These are phyloP conservation scores for Encephalitozoon hellem DNA, from an alignment of 371 early-diverging fungal genomes.

Conservation along the genomic window DNA sequence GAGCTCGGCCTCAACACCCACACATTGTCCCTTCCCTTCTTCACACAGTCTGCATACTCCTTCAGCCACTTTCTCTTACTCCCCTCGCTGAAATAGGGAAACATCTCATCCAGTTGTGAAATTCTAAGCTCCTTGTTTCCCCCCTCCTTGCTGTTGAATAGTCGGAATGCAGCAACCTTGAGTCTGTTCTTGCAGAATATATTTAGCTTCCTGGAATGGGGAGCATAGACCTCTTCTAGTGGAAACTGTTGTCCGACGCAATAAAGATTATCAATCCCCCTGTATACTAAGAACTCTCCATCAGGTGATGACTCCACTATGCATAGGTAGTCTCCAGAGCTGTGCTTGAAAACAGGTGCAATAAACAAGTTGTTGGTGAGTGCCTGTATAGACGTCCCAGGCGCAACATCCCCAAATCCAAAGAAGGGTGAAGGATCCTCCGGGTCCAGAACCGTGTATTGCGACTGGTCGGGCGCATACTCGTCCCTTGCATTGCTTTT, in stretches of 20 bases:
- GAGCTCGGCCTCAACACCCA: constrained; percentile 79
- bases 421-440: constrained; percentile 91
- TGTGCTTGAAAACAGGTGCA: constrained; percentile 83
- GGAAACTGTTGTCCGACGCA: constrained; percentile 94
- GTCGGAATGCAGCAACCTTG: constrained; percentile 65
- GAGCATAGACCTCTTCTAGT: constrained; percentile 82
- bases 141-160: constrained; percentile 62
- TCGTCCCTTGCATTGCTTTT: constrained; percentile 64
- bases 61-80: constrained; percentile 64
- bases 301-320: constrained; percentile 52
- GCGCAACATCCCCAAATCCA: constrained; percentile 70
- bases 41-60: constrained; percentile 86
- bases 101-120: constrained; percentile 55
- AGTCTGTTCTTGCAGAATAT: constrained; percentile 79
- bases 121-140: constrained; percentile 42
- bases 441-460: constrained; percentile 69
- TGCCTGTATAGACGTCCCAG: constrained; percentile 74
- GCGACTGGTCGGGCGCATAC: constrained; percentile 14
- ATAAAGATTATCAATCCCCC: constrained; percentile 73
- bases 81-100: constrained; percentile 60
- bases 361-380: constrained; percentile 87
- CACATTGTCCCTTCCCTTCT: constrained; percentile 75
- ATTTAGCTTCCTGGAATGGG: constrained; percentile 86
- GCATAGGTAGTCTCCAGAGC: constrained; percentile 64
- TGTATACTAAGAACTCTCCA: constrained; percentile 62